Evolutionary conservation across 176 grass and related monocot genomes (phyloP).

Genomic region (Cocos nucifera): DNA sequence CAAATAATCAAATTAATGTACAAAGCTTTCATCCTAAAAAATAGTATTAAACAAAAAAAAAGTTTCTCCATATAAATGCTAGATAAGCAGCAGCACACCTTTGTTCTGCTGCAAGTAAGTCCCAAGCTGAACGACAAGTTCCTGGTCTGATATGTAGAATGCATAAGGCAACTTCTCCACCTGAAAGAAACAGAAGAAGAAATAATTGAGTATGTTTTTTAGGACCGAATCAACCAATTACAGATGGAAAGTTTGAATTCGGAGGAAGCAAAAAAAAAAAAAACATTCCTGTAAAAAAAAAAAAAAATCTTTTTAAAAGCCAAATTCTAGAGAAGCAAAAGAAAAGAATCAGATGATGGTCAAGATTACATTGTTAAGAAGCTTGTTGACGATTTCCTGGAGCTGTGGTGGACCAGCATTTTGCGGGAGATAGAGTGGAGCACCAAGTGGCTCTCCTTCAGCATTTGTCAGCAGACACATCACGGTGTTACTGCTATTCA

Average conservation of each 20-base stretch:
- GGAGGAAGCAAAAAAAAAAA: not conserved
- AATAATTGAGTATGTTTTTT: too few species aligned
- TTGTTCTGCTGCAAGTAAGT: conserved; percentile 74
- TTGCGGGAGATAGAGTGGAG: conserved; percentile 71
- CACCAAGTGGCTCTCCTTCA: conserved; percentile 62
- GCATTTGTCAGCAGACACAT: conserved; percentile 74
- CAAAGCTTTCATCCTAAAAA: too few species aligned
- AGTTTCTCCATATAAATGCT: too few species aligned
- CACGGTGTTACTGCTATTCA: conserved; percentile 28
- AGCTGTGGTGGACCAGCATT: conserved; percentile 72
- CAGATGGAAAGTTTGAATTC: too few species aligned
- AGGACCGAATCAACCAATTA: too few species aligned
- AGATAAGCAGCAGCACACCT: conserved; percentile 24
- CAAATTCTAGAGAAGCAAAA: too few species aligned
- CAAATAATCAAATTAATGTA: too few species aligned
- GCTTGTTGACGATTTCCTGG: conserved; percentile 89
- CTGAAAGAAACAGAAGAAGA: conserved; percentile 17
- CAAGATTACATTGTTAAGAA: conserved; percentile 57
- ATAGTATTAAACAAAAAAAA: too few species aligned
- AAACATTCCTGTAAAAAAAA: not conserved
- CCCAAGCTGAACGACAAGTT: conserved; percentile 59
- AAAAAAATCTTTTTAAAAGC: not conserved
- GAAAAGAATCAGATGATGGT: not conserved
- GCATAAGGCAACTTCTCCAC: conserved; percentile 81
- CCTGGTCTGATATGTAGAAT: conserved; percentile 88